Percentiles rank a stretch among this genome's conserved stretches.
phyloP scores from a whole-genome alignment of 164 flowering plant species.

The grape (Vitis vinifera) region DNA sequence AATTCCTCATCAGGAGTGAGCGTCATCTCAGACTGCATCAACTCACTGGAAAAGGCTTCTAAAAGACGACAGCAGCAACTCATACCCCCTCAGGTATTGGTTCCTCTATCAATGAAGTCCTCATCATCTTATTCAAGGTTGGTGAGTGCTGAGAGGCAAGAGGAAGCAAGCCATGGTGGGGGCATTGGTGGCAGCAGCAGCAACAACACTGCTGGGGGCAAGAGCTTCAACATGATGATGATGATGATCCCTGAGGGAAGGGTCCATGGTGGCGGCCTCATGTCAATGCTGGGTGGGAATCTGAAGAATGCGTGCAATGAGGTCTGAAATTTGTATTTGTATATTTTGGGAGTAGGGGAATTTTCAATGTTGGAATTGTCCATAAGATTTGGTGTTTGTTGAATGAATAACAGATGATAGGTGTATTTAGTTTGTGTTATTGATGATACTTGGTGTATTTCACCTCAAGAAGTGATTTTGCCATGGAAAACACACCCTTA shows the following conservation, averaged over 20 bases:
- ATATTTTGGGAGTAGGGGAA: background rate
- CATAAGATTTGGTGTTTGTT: conserved; percentile 5
- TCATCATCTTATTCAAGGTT: conserved; percentile 32
- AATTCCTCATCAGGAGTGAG: conserved; percentile 56
- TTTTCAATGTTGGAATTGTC: conserved; percentile 6
- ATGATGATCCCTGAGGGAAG: conserved; percentile 75
- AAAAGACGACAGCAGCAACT: conserved; percentile 37
- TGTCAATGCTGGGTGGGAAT: conserved; percentile 76
- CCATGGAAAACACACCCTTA: too few relatives aligned
- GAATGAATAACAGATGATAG: background rate
- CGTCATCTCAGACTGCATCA: conserved; percentile 51
- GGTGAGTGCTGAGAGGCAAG: conserved; percentile 24
- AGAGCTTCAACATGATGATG: conserved; percentile 28
- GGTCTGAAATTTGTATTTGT: conserved; percentile 24
- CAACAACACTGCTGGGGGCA: conserved; percentile 10
- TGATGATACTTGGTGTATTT: background rate
- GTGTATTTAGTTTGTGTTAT: background rate
- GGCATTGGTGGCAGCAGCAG: conserved; percentile 4
- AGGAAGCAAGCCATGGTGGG: conserved; percentile 24
- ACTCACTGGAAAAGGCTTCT: conserved; percentile 49
- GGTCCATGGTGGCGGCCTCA: conserved; percentile 91
- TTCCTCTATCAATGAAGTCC: conserved; percentile 84
- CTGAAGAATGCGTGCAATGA: conserved; percentile 57
- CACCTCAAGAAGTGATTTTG: too few relatives aligned
- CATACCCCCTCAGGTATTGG: conserved; percentile 82